phyloP scores from a whole-genome alignment of 2,329 filamentous ascomycete species.

The Colletotrichum navitas region DNA sequence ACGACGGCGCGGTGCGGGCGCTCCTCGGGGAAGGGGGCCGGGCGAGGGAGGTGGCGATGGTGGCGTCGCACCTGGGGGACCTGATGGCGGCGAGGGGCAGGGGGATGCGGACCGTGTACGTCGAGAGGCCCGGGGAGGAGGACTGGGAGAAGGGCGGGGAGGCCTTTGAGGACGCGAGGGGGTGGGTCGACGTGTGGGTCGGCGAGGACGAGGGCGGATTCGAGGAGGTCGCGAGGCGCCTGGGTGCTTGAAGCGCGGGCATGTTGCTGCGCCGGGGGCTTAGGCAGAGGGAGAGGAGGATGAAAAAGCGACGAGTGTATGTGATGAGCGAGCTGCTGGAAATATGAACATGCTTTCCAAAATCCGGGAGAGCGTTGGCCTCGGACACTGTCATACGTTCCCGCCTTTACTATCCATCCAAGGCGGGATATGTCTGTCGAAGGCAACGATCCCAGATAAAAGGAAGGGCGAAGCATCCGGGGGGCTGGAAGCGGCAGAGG shows the following conservation, averaged over 20 bases:
- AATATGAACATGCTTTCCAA: not conserved
- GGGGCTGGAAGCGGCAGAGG: too few species aligned
- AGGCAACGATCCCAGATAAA: not conserved
- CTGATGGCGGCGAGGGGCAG: slow-evolving; percentile 73
- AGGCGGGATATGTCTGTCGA: not conserved
- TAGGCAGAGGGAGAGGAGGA: not conserved
- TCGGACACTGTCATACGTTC: not conserved
- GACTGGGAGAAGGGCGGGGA: slow-evolving; percentile 65
- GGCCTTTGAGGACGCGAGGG: slow-evolving; percentile 63
- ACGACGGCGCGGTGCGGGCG: slow-evolving; percentile 73
- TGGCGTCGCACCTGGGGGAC: slow-evolving; percentile 81
- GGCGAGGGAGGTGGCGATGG: slow-evolving; percentile 77
- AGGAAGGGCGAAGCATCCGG: not conserved
- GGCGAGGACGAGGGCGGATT: slow-evolving; percentile 50
- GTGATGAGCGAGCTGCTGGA: not conserved
- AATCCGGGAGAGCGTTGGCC: not conserved
- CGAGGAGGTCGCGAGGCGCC: slow-evolving; percentile 47
- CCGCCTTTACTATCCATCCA: not conserved
- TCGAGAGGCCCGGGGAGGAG: slow-evolving; percentile 78
- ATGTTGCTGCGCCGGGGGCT: not conserved
- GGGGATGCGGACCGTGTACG: slow-evolving; percentile 79
- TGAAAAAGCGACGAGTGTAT: not conserved
- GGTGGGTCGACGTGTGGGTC: slow-evolving; percentile 57
- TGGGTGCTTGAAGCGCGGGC: slow-evolving; percentile 40
- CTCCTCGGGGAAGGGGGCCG: slow-evolving; percentile 60